Percentiles rank a stretch among this genome's conserved stretches.
Conservation (phyloP, 2,329 filamentous ascomycete species). For the Sclerotinia spermophila region DNA sequence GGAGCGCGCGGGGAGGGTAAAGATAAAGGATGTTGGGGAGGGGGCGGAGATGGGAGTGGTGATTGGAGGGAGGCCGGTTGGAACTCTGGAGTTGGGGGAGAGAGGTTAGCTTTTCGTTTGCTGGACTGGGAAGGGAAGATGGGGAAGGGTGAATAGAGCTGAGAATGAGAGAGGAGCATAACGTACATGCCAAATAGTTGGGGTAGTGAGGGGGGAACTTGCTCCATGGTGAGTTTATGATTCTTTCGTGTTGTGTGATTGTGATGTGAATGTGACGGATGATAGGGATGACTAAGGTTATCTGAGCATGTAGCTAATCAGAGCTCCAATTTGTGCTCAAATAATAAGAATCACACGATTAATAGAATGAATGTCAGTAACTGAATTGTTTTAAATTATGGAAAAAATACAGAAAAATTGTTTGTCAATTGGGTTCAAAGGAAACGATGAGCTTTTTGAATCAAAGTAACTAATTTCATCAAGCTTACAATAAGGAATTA, state of each 20-base stretch:
- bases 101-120: not conserved
- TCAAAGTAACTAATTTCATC: not conserved
- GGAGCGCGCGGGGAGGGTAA: conserved; percentile 47
- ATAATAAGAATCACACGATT: not conserved
- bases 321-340: not conserved
- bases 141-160: not conserved
- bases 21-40: conserved; percentile 54
- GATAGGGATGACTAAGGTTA: not conserved
- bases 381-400: not conserved
- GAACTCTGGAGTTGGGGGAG: conserved; percentile 40
- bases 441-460: not conserved
- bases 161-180: conserved; percentile 14
- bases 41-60: conserved; percentile 52
- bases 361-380: not conserved
- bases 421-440: not conserved
- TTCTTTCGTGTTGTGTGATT: not conserved
- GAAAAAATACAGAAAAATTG: not conserved
- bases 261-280: not conserved
- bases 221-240: not conserved
- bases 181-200: conserved; percentile 35
- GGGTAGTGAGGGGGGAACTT: conserved; percentile 23
- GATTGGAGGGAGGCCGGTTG: conserved; percentile 56
- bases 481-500: not conserved
- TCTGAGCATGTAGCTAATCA: not conserved
- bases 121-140: not conserved